Conservation (phyloP, 306 rosid species). For the Cicer yamashitae region DNA sequence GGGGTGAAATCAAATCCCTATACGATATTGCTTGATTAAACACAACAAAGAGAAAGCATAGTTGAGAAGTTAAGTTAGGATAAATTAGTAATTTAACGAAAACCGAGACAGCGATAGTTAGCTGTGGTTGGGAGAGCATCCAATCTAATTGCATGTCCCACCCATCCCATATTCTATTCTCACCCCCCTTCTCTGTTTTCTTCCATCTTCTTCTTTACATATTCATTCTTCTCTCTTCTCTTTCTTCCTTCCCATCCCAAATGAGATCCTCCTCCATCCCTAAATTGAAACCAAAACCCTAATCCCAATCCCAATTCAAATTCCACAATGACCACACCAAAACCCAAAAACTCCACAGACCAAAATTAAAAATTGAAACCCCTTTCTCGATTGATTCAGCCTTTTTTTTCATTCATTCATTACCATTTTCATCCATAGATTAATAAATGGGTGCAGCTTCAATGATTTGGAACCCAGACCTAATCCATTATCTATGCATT, state of each 20-base stretch:
- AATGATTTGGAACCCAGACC: slow-evolving; percentile 62
- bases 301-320: not conserved
- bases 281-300: slow-evolving; percentile 11
- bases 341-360: not conserved
- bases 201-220: not conserved
- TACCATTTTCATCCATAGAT: not conserved
- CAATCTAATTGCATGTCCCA: not conserved
- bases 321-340: not conserved
- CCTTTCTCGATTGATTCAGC: not conserved
- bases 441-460: slow-evolving; percentile 11
- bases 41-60: not conserved
- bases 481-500: slow-evolving; percentile 77
- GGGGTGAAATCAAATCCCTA: no score
- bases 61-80: not conserved
- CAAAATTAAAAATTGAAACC: not conserved
- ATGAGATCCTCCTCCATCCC: not conserved
- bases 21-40: no score
- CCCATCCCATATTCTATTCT: not conserved
- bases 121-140: not conserved
- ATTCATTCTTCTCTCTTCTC: no score
- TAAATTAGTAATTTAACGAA: not conserved
- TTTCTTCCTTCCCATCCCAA: not conserved
- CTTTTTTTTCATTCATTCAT: not conserved
- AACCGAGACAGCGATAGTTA: slow-evolving; percentile 12
- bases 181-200: not conserved